phyloP scores from a whole-genome alignment of 2,329 filamentous ascomycete genomes.

The Cyphellophora europaea region DNA sequence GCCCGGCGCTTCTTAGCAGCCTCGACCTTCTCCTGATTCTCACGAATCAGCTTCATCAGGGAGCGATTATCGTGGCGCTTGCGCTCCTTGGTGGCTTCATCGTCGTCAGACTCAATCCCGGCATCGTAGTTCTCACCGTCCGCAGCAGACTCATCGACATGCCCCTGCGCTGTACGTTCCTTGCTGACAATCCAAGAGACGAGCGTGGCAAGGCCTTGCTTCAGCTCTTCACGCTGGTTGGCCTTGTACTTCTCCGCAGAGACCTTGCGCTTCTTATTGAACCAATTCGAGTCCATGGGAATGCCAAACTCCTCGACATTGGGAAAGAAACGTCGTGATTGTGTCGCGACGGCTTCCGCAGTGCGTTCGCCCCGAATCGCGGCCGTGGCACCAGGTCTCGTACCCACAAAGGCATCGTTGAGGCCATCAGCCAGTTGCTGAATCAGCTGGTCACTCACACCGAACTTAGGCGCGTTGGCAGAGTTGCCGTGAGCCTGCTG shows the following conservation, averaged over 20 bases:
- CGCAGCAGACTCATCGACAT: background rate
- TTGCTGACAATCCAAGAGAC: background rate
- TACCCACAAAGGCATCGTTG: constrained; percentile 11
- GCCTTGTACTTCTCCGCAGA: background rate
- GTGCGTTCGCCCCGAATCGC: constrained; percentile 6
- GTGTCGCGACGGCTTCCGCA: constrained; percentile 6
- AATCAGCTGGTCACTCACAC: constrained; percentile 3
- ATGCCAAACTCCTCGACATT: constrained; percentile 7
- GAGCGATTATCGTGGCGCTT: background rate
- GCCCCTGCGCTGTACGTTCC: background rate
- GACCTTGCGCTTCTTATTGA: constrained; percentile 1
- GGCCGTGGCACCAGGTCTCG: background rate
- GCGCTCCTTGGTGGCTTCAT: constrained; percentile 2
- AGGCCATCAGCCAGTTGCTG: constrained; percentile 6
- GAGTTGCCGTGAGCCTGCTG: background rate
- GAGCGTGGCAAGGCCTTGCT: background rate
- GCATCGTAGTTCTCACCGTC: background rate
- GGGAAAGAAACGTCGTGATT: constrained; percentile 1
- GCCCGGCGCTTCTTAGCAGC: background rate
- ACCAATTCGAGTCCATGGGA: constrained; percentile 4
- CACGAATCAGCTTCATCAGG: background rate
- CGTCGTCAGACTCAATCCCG: background rate
- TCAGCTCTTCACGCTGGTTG: background rate
- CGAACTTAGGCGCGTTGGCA: constrained; percentile 2
- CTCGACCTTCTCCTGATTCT: background rate